Evolutionary conservation across 2,329 filamentous ascomycete genomes (phyloP).

Genomic region (Fusarium subglutinans): DNA sequence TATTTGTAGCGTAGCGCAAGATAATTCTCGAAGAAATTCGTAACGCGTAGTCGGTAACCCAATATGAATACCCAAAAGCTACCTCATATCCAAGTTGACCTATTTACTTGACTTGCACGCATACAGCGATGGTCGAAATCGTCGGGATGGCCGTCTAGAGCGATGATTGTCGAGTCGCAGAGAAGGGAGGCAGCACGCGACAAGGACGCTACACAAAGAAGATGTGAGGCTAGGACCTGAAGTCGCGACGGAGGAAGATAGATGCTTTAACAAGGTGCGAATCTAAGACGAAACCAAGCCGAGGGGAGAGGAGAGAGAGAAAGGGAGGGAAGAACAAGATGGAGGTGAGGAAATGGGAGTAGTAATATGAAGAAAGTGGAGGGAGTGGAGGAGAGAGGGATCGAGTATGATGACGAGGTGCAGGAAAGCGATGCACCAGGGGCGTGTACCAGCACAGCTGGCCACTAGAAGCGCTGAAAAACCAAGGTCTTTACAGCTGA

Average conservation of each 20-base stretch:
- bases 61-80: constrained; percentile 49
- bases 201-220: constrained; percentile 38
- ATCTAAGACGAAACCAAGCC: constrained; percentile 34
- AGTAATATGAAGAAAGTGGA: constrained; percentile 38
- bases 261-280: constrained; percentile 32
- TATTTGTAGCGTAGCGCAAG: constrained; percentile 10
- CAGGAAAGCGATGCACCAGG: constrained; percentile 34
- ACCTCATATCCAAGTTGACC: constrained; percentile 48
- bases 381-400: constrained; percentile 40
- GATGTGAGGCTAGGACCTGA: constrained; percentile 27
- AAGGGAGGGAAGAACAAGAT: constrained; percentile 23
- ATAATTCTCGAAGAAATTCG: constrained; percentile 25
- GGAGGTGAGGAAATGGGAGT: constrained; percentile 37
- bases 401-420: constrained; percentile 44
- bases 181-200: constrained; percentile 40
- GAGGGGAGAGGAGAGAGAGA: constrained; percentile 30
- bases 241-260: constrained; percentile 18
- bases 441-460: constrained; percentile 31
- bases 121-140: constrained; percentile 29
- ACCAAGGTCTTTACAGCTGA: constrained; percentile 36
- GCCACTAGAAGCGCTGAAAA: constrained; percentile 23
- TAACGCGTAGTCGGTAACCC: constrained; percentile 35
- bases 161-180: constrained; percentile 35
- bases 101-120: constrained; percentile 34
- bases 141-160: constrained; percentile 37